These are phyloP conservation scores for Rhizophora mangle DNA, from an alignment of 345 rosid species.

Conservation along the genomic window DNA sequence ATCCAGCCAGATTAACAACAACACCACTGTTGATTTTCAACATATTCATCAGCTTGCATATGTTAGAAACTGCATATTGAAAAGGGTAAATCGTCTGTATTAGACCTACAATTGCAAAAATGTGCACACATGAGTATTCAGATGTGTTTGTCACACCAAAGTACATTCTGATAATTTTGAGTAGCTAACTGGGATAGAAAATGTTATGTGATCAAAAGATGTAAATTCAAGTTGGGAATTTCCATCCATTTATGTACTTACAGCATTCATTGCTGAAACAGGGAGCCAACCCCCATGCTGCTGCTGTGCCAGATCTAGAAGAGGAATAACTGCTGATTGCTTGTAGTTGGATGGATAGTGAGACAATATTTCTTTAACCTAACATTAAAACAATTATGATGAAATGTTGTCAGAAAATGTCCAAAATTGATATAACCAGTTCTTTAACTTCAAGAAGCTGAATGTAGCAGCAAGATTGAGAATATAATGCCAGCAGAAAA, in stretches of 20 bases:
- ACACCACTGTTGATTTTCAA: too few species aligned
- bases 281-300: conserved; percentile 99
- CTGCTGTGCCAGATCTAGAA: conserved; percentile 98
- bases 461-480: background rate
- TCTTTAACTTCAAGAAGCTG: background rate
- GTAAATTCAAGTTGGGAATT: background rate
- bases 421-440: background rate
- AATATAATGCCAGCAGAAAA: background rate
- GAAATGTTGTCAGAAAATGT: background rate
- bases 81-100: background rate
- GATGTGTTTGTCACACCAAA: background rate
- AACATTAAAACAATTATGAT: conserved; percentile 1
- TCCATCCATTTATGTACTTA: conserved; percentile 26
- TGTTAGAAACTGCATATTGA: background rate
- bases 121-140: background rate
- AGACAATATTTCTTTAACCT: conserved; percentile 92
- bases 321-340: conserved; percentile 96
- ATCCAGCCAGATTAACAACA: background rate
- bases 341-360: conserved; percentile 97
- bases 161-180: background rate
- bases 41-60: background rate
- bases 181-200: background rate
- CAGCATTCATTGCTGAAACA: conserved; percentile 98
- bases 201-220: too few species aligned
- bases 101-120: background rate